Evolutionary conservation across 441 rosid genomes (phyloP).

Genomic region (Aleurites moluccanus): DNA sequence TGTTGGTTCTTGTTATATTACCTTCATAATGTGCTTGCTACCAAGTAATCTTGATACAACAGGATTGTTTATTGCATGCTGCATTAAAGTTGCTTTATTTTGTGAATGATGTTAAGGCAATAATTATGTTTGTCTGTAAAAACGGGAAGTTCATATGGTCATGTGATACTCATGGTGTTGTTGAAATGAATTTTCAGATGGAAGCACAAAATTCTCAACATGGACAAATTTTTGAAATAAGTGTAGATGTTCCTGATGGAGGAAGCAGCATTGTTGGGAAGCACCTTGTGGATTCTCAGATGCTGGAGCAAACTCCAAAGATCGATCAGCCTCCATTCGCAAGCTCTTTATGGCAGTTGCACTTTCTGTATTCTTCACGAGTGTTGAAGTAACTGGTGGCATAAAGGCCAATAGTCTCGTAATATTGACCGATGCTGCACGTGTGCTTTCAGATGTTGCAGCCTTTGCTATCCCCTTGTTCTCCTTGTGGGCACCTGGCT

Average conservation of each 20-base stretch:
- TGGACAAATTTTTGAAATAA: conserved; percentile 43
- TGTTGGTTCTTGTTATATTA: background rate
- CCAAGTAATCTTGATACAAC: background rate
- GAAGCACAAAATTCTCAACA: conserved; percentile 37
- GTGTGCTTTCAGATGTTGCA: conserved; percentile 68
- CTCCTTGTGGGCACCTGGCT: conserved; percentile 71
- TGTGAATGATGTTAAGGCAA: background rate
- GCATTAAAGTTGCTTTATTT: background rate
- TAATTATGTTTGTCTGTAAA: background rate
- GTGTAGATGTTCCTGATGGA: conserved; percentile 37
- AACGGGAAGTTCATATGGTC: background rate
- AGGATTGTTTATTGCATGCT: background rate
- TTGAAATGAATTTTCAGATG: conserved; percentile 40
- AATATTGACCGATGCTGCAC: conserved; percentile 67
- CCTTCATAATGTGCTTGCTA: background rate
- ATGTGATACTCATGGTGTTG: conserved; percentile 8
- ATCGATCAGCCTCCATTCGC: conserved; percentile 51
- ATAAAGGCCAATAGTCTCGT: conserved; percentile 66
- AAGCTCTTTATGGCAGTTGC: conserved; percentile 50
- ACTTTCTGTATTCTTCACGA: conserved; percentile 54
- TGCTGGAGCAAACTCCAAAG: conserved; percentile 39
- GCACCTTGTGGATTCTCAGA: conserved; percentile 62
- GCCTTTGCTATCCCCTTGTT: conserved; percentile 66
- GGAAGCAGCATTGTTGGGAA: conserved; percentile 32
- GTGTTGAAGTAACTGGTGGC: conserved; percentile 63